Base-by-base conservation (phyloP, 2,329 filamentous ascomycete species). In the Claviceps pazoutovae region DNA sequence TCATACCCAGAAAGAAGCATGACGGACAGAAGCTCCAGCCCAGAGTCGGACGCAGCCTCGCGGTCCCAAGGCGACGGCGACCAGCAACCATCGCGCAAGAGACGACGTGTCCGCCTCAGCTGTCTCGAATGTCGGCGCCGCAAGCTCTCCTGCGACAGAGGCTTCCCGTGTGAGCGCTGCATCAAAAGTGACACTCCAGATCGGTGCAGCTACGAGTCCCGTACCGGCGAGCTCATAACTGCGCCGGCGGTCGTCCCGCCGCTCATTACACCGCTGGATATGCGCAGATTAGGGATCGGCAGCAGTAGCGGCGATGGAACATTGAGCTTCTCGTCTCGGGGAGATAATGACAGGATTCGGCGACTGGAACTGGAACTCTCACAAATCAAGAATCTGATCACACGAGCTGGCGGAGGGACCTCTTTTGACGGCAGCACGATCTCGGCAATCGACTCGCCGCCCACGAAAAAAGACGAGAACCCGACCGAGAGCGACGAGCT, bases 111-210 rank as follows among this genome's bases (percentile, higher is more conserved):
- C 46, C 70, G 78, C 16, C 70, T 82, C 44, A 79, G 76, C 47
- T 82, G 78, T 56, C 71, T 81, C 43, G 78, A 80, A 58, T 82
- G 78, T 58, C 75, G 78, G 43, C 72, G 78, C 51, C 71, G 78
- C 51, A 82, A 82, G 67, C 68, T 81, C 39, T 80, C 77, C 26
- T 82, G 78, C 62, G 79, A 80, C 63, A 71, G 78, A 54, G 78
- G 78, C 61, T 72, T 80, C 58, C 78, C 78, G 23, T 82, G 78
- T 60, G 76, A 80, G 63, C 74, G 78, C 46, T 82, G 78, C 63
- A 71, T 80, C 63, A 80, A 80, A 65, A 80, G 76, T 54, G 77
- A 76, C 58, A 81, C 77, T 30, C 73, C 77, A 19, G 78, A 80
- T 49, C 71, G 74, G 16, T 81, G 78, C 65, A 77, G 73, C 55